These are phyloP conservation scores for Casuarina cunninghamiana DNA, from an alignment of 306 rosid species.

Conservation along the genomic window DNA sequence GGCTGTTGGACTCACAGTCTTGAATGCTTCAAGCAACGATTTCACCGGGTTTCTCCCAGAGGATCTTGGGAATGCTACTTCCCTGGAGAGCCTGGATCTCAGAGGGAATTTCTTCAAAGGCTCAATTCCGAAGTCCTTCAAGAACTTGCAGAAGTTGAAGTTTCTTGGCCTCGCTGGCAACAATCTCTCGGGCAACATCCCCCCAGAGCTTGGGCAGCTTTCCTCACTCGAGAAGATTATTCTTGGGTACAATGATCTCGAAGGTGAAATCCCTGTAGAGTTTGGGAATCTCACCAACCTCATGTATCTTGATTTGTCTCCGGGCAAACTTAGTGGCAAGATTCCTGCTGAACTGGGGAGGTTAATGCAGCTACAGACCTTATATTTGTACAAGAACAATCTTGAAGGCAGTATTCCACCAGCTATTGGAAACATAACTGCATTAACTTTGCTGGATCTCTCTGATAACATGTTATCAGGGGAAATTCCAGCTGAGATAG, in stretches of 20 bases:
- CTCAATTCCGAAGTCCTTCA: slow-evolving; percentile 58
- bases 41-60: slow-evolving; percentile 66
- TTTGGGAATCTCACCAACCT: slow-evolving; percentile 82
- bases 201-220: slow-evolving; percentile 72
- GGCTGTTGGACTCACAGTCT: slow-evolving; percentile 28
- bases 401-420: slow-evolving; percentile 70
- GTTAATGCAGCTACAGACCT: slow-evolving; percentile 59
- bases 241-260: slow-evolving; percentile 78
- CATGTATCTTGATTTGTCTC: slow-evolving; percentile 86
- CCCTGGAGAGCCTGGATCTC: slow-evolving; percentile 75
- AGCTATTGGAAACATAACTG: slow-evolving; percentile 49
- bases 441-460: slow-evolving; percentile 67
- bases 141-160: slow-evolving; percentile 67
- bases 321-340: slow-evolving; percentile 75
- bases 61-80: slow-evolving; percentile 75
- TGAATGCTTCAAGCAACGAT: slow-evolving; percentile 86
- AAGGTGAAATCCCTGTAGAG: slow-evolving; percentile 73
- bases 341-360: slow-evolving; percentile 71
- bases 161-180: slow-evolving; percentile 97
- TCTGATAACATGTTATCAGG: slow-evolving; percentile 79
- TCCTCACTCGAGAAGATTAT: slow-evolving; percentile 69
- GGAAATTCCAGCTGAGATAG: slow-evolving; percentile 64
- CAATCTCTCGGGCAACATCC: slow-evolving; percentile 74
- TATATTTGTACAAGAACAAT: slow-evolving; percentile 71
- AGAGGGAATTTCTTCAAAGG: slow-evolving; percentile 88